Base-by-base conservation (phyloP, 1,284 basidiomycete genomes). In the Ustilago cynodontis region DNA sequence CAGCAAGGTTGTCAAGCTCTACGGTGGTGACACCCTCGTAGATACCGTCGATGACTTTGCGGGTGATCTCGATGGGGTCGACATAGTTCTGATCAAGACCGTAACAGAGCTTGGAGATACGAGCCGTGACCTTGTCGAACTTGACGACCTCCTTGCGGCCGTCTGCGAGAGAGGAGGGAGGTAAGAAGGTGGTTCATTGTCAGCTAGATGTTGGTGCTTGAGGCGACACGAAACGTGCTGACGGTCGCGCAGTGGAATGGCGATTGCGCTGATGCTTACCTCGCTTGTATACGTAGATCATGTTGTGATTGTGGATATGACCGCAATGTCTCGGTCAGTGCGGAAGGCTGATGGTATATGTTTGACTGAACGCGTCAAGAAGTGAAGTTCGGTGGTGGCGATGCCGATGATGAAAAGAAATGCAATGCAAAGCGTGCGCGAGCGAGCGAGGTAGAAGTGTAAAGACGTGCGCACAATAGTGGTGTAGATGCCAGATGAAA, bases 21-120 rank as follows among this genome's bases (percentile, higher is more conserved):
- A 94, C 93, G 10, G 97, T 99, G 10, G 95, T 99, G 22, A 98
- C 94, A 56, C 95, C 95, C 74, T 94, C 92, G 86, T 97, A 96
- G 57, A 98, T 94, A 81, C 96, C 96, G 54, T 92, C 91, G 60
- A 97, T 94, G 69, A 99, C 97, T 72, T 84, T 84, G 28, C 82
- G 75, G 41, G 83, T 85, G 78, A 86, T 86, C 92, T 97, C 94
- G 65, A 97, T 94, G 14, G 97, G 93, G 86, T 98, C 94, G 56
- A 99, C 92, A 82, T 94, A 93, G 85, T 95, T 92, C 80, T 90
- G 89, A 87, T 99, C 96, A 35, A 99, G 91, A 73, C 96, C 96
- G 86, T 98, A 99, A 84, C 95, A 97, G 24, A 99, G 91, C 88
- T 99, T 99, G 86, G 92, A 91, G 85, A 99, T 93, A 81, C 95